Base-by-base conservation (phyloP, 495 filamentous ascomycete genomes). In the Neurospora sp. region DNA sequence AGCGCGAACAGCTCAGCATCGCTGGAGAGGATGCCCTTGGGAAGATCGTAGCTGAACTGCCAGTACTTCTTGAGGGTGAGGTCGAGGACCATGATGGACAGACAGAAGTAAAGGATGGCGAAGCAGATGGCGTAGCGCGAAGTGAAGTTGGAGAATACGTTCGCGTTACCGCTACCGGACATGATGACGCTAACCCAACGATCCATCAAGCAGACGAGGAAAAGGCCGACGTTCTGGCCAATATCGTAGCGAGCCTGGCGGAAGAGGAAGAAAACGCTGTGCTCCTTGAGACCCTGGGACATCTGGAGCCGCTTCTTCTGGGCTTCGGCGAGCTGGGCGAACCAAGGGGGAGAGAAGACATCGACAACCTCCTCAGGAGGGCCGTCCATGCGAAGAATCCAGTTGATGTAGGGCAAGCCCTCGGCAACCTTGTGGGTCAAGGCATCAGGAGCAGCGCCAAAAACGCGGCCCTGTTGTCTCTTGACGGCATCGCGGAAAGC, bases 251-350 rank as follows among this genome's bases (percentile, higher is more conserved):
- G 70, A 20, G 77, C 72, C 39, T 77, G 74, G 3, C 79, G 79
- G 46, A 77, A 81, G 5, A 81, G 75, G 73, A 80, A 73, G n/a
- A 80, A 78, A 10, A 76, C 73, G 74, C 73, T 81, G 69, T 81
- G 79, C 69, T 81, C 79, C 62, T 81, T 81, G 59, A 81, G 62
- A 8, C 78, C 79, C 40, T 78, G 76, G 5, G 66, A 69, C 77
- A 80, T 77, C 69, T 77, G 74, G 59, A 75, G 74, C 14, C 76
- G 77, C 3, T 73, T 75, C 73, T 78, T 80, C 10, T 76, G n/a
- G 1, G 78, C 75, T 39, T 79, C 72, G 31, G 18, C 48, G 7
- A 79, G 59, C 41, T 77, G 78, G 2, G 77, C 75, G 35, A 81
- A 76, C 79, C 79, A 81, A 11, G 78, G 54, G 2, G 74, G 74